These are phyloP conservation scores for Fagopyrum homotropicum DNA, from an alignment of 148 eudicot species.

Conservation along the genomic window DNA sequence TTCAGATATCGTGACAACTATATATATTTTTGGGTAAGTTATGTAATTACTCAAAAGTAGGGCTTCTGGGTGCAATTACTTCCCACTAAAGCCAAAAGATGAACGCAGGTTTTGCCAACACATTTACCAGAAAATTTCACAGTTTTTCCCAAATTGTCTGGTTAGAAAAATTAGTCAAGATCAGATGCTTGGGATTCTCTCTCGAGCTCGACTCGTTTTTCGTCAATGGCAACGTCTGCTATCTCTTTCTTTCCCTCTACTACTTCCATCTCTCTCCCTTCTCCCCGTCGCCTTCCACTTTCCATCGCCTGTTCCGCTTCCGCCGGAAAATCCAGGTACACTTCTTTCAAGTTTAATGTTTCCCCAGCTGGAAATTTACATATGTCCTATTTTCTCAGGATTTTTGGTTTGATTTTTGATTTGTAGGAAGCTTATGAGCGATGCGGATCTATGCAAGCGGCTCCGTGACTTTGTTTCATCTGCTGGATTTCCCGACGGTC, in stretches of 20 bases:
- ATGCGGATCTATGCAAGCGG: slow-evolving; percentile 57
- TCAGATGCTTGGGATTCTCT: slow-evolving; percentile 9
- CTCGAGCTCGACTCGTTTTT: slow-evolving; percentile 6
- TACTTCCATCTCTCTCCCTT: not conserved
- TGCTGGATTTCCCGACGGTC: slow-evolving; percentile 55
- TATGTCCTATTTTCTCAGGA: not conserved
- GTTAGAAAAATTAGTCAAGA: not conserved
- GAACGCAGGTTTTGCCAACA: not conserved
- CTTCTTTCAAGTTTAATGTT: not conserved
- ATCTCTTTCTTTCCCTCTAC: slow-evolving; percentile 3
- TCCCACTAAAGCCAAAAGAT: not conserved
- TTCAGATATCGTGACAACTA: too few relatives aligned
- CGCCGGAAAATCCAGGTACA: slow-evolving; percentile 3
- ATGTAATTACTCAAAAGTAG: too few relatives aligned
- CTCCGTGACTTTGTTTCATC: slow-evolving; percentile 46
- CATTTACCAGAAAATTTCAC: not conserved
- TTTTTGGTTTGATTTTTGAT: not conserved
- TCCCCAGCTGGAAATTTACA: not conserved
- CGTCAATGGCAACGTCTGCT: slow-evolving; percentile 4
- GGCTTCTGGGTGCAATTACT: too few relatives aligned
- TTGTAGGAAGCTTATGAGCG: slow-evolving; percentile 27
- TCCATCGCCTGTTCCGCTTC: not conserved
- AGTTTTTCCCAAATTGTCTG: not conserved
- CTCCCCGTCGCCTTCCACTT: not conserved
- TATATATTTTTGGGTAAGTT: too few relatives aligned